Conservation (phyloP, 2,329 filamentous ascomycete genomes). For the Curvularia lunata region DNA sequence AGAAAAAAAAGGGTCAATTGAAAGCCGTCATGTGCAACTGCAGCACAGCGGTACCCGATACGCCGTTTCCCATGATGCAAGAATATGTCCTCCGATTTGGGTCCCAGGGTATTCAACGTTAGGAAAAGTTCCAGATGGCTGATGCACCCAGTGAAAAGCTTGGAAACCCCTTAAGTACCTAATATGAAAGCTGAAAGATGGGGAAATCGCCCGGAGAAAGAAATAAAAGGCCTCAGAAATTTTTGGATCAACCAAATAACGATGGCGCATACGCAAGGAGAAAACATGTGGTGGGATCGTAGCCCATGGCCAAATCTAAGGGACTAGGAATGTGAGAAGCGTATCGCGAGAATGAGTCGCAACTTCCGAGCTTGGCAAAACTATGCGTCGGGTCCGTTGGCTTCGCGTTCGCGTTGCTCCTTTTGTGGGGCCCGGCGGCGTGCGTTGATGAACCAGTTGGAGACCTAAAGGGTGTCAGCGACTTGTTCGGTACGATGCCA, state of each 20-base stretch:
- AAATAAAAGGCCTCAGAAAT: neutral
- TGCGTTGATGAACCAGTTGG: conserved; percentile 83
- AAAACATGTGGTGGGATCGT: neutral
- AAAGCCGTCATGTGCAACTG: neutral
- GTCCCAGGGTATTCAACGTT: conserved; percentile 25
- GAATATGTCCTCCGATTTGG: conserved; percentile 25
- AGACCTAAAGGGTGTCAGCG: conserved; percentile 57
- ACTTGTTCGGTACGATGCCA: neutral
- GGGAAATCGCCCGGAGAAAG: neutral
- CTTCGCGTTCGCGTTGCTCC: conserved; percentile 38
- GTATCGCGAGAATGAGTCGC: neutral
- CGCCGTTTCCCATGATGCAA: conserved; percentile 16
- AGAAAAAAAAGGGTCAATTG: conserved; percentile 7
- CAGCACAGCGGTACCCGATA: conserved; percentile 4
- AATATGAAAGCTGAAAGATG: neutral
- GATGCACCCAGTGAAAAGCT: conserved; percentile 7
- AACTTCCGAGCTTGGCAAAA: neutral
- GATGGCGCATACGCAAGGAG: neutral
- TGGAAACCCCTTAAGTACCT: neutral
- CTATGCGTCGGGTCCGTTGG: conserved; percentile 22
- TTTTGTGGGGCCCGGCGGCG: conserved; percentile 60
- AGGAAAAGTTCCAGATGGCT: conserved; percentile 8
- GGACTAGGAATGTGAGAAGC: neutral
- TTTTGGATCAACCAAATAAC: conserved; percentile 4
- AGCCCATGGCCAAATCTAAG: neutral